phyloP scores from a whole-genome alignment of 1,284 basidiomycete species.

The Polyporus tsugae region DNA sequence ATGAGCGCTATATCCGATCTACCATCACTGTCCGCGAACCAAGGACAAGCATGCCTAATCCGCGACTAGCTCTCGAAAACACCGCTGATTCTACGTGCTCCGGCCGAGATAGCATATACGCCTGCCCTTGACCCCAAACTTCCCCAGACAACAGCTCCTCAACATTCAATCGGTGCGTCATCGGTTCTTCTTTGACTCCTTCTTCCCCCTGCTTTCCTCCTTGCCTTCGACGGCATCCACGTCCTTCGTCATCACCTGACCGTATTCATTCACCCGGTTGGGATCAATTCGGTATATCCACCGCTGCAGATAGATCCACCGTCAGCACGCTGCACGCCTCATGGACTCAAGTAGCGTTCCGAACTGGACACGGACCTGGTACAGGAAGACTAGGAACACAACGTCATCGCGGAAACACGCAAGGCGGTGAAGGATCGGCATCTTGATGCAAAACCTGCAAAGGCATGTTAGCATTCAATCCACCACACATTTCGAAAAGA shows the following conservation, averaged over 20 bases:
- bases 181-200: constrained; percentile 48
- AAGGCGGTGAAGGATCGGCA: constrained; percentile 92
- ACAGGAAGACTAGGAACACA: constrained; percentile 87
- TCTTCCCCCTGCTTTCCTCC: constrained; percentile 25
- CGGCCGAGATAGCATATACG: constrained; percentile 37
- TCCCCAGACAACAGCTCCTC: constrained; percentile 15
- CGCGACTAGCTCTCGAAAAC: constrained; percentile 18
- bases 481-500: constrained; percentile 1
- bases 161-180: constrained; percentile 39
- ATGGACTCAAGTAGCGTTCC: not conserved
- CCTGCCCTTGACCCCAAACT: constrained; percentile 23
- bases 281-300: constrained; percentile 97
- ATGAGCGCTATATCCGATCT: constrained; percentile 26
- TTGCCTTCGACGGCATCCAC: constrained; percentile 52
- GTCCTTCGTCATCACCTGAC: constrained; percentile 76
- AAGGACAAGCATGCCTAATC: constrained; percentile 24
- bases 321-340: constrained; percentile 18
- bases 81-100: constrained; percentile 31
- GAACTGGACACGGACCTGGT: constrained; percentile 63
- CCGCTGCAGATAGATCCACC: constrained; percentile 55
- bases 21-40: constrained; percentile 28
- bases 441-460: constrained; percentile 88
- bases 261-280: constrained; percentile 95
- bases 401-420: constrained; percentile 94
- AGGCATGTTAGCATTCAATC: constrained; percentile 21